Percentiles rank a stretch among this genome's conserved stretches.
Evolutionary conservation across 2,329 filamentous ascomycete genomes (phyloP).

Genomic region (Stemphylium lycopersici): DNA sequence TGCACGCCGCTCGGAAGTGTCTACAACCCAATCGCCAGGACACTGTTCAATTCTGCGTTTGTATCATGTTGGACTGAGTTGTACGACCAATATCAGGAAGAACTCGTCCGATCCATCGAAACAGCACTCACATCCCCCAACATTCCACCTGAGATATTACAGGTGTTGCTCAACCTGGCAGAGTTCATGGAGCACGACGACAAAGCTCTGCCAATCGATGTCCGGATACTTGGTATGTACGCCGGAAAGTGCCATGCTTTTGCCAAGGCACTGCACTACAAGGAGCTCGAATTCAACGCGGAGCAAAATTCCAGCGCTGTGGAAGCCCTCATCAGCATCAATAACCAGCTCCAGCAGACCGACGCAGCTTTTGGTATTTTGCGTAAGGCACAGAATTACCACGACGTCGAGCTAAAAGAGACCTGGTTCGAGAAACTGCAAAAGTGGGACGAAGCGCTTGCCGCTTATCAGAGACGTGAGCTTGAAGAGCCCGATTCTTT

Average conservation of each 20-base stretch:
- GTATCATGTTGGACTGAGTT: conserved; percentile 99
- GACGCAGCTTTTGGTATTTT: conserved; percentile 98
- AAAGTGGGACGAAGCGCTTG: conserved; percentile 95
- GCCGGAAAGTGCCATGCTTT: conserved; percentile 97
- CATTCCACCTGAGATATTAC: conserved; percentile 92
- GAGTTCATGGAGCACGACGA: conserved; percentile 99
- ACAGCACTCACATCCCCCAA: conserved; percentile 93
- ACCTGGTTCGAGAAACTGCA: conserved; percentile 99
- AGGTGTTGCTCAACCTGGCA: conserved; percentile 90
- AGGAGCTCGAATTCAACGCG: conserved; percentile 96
- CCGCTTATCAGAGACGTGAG: conserved; percentile 89
- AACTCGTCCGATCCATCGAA: conserved; percentile 94
- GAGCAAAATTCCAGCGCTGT: conserved; percentile 96
- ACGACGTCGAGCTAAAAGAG: conserved; percentile 94
- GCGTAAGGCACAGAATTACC: conserved; percentile 92
- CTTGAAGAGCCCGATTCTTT: conserved; percentile 74
- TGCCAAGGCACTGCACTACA: conserved; percentile 97
- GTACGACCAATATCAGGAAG: conserved; percentile 96
- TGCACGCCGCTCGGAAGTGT: conserved; percentile 90
- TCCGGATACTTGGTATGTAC: conserved; percentile 90
- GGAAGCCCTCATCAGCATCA: conserved; percentile 97
- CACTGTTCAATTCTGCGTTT: conserved; percentile 98
- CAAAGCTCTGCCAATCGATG: conserved; percentile 96
- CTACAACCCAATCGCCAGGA: conserved; percentile 88
- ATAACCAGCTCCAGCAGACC: conserved; percentile 98